Evolutionary conservation across 2,329 filamentous ascomycete genomes (phyloP), one percentile per base, ranked within the genome.

Genomic region (Didymella segeticola): DNA sequence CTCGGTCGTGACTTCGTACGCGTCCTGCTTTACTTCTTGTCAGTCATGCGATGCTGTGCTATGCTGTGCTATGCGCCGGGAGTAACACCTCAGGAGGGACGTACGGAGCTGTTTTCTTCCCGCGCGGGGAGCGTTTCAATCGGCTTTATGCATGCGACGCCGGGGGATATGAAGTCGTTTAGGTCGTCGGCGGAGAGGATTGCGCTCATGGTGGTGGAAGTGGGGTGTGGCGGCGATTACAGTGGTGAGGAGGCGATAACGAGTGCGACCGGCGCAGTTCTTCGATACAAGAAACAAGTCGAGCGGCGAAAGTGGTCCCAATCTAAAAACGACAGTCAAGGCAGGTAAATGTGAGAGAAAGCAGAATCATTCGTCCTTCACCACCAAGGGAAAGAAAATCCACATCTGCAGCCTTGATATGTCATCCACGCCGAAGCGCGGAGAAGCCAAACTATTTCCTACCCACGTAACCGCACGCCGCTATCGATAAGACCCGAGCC

Each of bases 91-190:
- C 14, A 7, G 11, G 12, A 4, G 3, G 0, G 7, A 14, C 76
- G 50, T 73, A 83, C 81, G 58, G 77, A 73, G 47, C 71, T 64
- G 20, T 78, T 76, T 43, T 78, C 73, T 20, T 83, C 75, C 27
- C 83, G 78, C 38, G 61, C 61, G 2, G 95, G 93, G 12, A 99
- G 85, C 2, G 91, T 96, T 76, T 99, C 95, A 72, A 99, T 84
- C 23, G 95, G 95, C 72, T 99, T 98, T 77, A 99, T 98, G 78
- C 95, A 99, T 59, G 95, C 95, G 70, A 99, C 93, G 58, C 93
- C 93, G 12, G 95, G 95, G 52, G 90, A 95, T 73, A 99, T 99
- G 79, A 99, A 99, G 82, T 99, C 95, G 81, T 99, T 99, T 57
- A 99, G 83, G 75, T 97, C 93, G 80, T 99, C 93, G 69, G 89